These are phyloP conservation scores for Talaromyces stipitatus DNA, from an alignment of 495 filamentous ascomycete species.

Conservation along the genomic window DNA sequence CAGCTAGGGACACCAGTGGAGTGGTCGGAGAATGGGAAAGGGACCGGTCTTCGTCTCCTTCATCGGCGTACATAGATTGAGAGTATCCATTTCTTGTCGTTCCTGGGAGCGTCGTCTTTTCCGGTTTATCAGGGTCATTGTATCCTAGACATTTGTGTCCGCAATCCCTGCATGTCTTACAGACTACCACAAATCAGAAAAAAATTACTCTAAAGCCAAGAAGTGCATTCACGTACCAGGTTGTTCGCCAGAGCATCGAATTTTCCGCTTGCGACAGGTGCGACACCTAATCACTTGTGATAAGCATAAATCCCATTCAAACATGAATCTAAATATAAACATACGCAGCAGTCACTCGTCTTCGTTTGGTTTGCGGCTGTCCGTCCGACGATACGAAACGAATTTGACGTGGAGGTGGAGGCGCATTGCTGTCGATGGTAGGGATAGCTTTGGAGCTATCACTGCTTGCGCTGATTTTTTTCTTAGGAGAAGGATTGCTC, in stretches of 20 bases:
- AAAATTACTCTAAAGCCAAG: not conserved
- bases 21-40: constrained; percentile 58
- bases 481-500: constrained; percentile 38
- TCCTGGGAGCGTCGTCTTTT: constrained; percentile 14
- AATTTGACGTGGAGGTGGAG: constrained; percentile 44
- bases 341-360: constrained; percentile 76
- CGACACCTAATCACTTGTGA: constrained; percentile 46
- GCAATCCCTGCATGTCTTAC: constrained; percentile 68
- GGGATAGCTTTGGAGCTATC: not conserved
- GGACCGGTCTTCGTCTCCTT: constrained; percentile 15
- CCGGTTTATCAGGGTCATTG: constrained; percentile 30
- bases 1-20: constrained; percentile 41
- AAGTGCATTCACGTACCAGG: constrained; percentile 36
- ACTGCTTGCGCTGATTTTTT: constrained; percentile 19
- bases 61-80: not conserved
- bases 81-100: constrained; percentile 8
- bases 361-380: constrained; percentile 70
- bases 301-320: constrained; percentile 5
- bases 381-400: constrained; percentile 78
- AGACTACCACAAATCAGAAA: constrained; percentile 26
- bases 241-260: constrained; percentile 72
- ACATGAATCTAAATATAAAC: constrained; percentile 20
- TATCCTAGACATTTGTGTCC: constrained; percentile 67
- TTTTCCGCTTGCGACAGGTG: constrained; percentile 77
- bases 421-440: constrained; percentile 18